A percentile compares a stretch with the other conserved stretches of the same genome.
Evolutionary conservation across 75 land plant species (phyloP).

Genomic region (Pinus taeda): DNA sequence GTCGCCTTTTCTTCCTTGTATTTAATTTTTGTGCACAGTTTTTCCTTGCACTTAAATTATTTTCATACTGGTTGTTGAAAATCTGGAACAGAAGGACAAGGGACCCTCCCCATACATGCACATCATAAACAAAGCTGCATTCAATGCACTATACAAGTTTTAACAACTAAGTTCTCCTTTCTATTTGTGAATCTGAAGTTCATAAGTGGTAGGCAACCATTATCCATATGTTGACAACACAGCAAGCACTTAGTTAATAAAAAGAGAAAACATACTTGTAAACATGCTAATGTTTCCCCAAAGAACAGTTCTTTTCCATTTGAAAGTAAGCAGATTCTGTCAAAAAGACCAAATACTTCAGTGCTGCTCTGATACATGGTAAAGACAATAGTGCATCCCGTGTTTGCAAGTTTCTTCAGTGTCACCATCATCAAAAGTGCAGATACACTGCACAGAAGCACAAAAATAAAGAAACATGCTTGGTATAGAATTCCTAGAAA

Average conservation of each 20-base stretch:
- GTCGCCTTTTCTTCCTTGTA: background rate
- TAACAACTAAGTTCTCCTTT: background rate
- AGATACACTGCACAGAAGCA: slow-evolving; percentile 57
- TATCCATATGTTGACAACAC: background rate
- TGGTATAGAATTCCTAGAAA: background rate
- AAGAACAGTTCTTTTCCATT: slow-evolving; percentile 83
- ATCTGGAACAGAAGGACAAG: background rate
- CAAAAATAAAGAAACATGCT: background rate
- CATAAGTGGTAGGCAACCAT: background rate
- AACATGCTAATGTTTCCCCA: slow-evolving; percentile 79
- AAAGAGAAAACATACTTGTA: slow-evolving; percentile 47
- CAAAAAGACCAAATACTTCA: slow-evolving; percentile 81
- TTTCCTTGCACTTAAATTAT: background rate
- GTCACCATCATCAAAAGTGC: slow-evolving; percentile 76
- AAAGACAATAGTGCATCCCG: slow-evolving; percentile 73
- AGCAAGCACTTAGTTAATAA: background rate
- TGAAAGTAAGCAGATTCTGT: slow-evolving; percentile 81
- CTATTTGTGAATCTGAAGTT: background rate
- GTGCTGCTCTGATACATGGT: slow-evolving; percentile 79
- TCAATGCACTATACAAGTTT: background rate
- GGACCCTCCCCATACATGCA: background rate
- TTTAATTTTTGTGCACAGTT: background rate
- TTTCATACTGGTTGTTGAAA: background rate
- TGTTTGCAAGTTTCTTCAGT: slow-evolving; percentile 78
- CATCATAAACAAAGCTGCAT: background rate